A percentile compares a stretch with the other conserved stretches of the same genome.
These are phyloP conservation scores for Scutellaria baicalensis DNA, from an alignment of 257 asterid species.

Conservation along the genomic window DNA sequence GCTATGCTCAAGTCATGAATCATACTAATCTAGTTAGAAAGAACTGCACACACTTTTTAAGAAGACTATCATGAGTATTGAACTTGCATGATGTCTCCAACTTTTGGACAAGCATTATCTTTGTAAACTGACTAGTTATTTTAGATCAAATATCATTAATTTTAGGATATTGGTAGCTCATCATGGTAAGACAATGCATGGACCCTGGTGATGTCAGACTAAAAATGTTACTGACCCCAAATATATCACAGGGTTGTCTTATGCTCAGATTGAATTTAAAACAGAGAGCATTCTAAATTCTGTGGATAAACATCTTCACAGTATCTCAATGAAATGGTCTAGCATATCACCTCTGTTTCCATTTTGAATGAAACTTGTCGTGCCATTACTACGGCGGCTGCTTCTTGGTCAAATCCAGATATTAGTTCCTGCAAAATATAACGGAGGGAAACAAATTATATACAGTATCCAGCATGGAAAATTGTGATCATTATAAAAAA, in stretches of 20 bases:
- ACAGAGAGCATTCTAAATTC: neutral
- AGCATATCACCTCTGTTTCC: conserved; percentile 82
- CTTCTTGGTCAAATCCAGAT: conserved; percentile 99
- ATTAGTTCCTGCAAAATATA: conserved; percentile 63
- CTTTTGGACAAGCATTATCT: neutral
- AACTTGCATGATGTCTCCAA: neutral
- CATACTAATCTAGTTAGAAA: neutral
- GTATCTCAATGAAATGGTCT: conserved; percentile 11
- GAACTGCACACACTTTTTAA: neutral
- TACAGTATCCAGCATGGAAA: neutral
- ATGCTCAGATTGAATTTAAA: conserved; percentile 7
- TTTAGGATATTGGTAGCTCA: neutral
- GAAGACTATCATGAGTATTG: neutral
- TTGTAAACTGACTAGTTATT: neutral
- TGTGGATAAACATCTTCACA: neutral
- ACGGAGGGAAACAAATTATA: conserved; percentile 3
- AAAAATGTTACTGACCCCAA: neutral
- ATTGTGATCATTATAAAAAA: neutral
- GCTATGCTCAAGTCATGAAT: neutral
- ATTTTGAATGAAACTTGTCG: conserved; percentile 91
- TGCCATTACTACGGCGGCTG: conserved; percentile 95
- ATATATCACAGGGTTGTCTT: conserved; percentile 4
- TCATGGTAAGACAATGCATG: conserved; percentile 5
- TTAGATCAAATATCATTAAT: neutral
- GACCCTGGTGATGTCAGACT: neutral